Base-by-base conservation (phyloP, 176 grass and related monocot genomes). In the Cymbopogon citratus region DNA sequence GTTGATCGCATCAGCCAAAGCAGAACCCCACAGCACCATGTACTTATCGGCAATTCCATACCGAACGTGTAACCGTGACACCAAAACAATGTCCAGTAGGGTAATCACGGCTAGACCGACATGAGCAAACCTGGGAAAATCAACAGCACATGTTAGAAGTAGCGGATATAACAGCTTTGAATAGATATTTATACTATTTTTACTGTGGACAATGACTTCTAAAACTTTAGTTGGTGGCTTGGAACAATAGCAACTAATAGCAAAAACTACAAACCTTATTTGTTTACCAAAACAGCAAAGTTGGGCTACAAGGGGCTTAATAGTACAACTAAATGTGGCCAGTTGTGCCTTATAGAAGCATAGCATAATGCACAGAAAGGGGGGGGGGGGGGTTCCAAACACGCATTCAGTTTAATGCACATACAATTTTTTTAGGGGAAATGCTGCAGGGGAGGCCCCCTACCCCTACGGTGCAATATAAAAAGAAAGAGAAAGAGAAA, bases 21-120 rank as follows among this genome's bases (percentile, higher is more conserved):
- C 81, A 74, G 92, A 94, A 77, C 92, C 87, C 82, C 89, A 91
- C 12, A 91, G 79, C 35, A 94, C 92, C 87, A 94, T 91, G 82
- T 89, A 89, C 75, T 90, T 87, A 66, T 91, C 92, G 2, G 81
- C 81, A 69, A 94, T 89, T 69, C 87, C 92, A 79, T 87, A 89
- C 57, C 57, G 84, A 83, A 67, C 61, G 74, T 94, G 92, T 27
- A 89, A 69, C 28, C 39, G 57, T 71, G 75, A 91, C 74, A 94
- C 92, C 57, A 94, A 68, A 56, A 87, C 36, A 85, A 90, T 91
- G 73, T 94, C 92, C 48, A 87, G 63, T 76, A 94, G 40, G 7
- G 48, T 73, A 77, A 85, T 63, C 85, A 87, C 74, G 40, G 83
- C 92, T 77, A 94, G 92, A 66, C 89, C 92, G 63, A 87, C 41